Base-by-base conservation (phyloP, 805 yeast species). In the Yarrowia osloensis region DNA sequence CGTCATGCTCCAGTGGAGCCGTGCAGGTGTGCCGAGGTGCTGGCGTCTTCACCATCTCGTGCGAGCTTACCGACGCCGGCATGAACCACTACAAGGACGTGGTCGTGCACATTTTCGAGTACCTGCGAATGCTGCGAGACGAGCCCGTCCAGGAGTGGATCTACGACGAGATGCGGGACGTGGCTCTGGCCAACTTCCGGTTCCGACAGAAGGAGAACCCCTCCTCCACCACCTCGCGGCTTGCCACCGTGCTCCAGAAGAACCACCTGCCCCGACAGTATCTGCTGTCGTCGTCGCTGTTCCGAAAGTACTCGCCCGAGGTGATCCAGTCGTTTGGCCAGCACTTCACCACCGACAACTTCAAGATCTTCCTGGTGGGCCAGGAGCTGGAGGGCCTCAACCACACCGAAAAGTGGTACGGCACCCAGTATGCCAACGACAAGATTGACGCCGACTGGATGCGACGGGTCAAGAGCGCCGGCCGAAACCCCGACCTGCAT, bases 331-430 rank as follows among this genome's bases (percentile, higher is more conserved):
- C 84, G 15, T 85, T 83, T 70, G 82, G 83, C 15, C 70, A 77
- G 0, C 79, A 79, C 67, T 79, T 94, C 67, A 82, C 74, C 44
- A 82, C 87, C 0, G 80, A 82, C 24, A 91, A 90, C 70, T 84
- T 89, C 71, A 82, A 91, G 69, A 79, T 85, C 5, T 78, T 82
- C 50, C 74, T 93, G 28, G 79, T 86, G 15, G 80, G 84, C 33
- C 87, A 80, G 76, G 84, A 75, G 70, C 81, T 85, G 65, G 81
- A 81, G 7, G 82, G 82, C 2, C 77, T 84, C 55, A 79, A 81
- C 66, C 70, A 77, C 17, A 80, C 74, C 22, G 99, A 94, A 75
- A 81, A 85, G 73, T 94, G 97, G 97, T 94, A 95, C 74, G 97
- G 96, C 3, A 91, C 98, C 0, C 89, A 89, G 71, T 90, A 91